These are phyloP conservation scores for Cutaneotrichosporon cavernicola DNA, from an alignment of 1,284 basidiomycete genomes.

Conservation along the genomic window DNA sequence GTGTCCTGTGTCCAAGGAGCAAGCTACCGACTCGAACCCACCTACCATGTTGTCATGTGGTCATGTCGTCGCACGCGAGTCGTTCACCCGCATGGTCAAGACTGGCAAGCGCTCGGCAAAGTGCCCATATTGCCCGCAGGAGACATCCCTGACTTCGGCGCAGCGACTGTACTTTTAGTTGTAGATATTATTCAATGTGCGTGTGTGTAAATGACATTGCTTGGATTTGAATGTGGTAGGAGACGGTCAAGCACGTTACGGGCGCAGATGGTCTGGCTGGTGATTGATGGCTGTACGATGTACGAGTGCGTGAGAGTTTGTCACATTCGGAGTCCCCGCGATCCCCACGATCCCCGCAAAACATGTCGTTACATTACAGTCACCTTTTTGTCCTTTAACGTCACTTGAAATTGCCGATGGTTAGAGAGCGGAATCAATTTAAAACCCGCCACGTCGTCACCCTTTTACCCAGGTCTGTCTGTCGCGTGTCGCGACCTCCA, in stretches of 20 bases:
- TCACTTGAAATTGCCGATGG: not conserved
- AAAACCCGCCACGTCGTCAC: too few species aligned
- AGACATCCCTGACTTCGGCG: conserved; percentile 42
- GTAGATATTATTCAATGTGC: not conserved
- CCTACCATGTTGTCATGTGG: conserved; percentile 98
- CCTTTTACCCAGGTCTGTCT: too few species aligned
- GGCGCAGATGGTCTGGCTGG: too few species aligned
- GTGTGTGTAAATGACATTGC: conserved; percentile 4
- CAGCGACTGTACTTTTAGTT: conserved; percentile 49
- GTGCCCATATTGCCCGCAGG: conserved; percentile 53
- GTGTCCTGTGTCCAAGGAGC: conserved; percentile 97
- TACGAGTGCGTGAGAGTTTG: too few species aligned
- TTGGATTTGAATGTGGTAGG: not conserved
- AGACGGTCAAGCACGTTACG: not conserved
- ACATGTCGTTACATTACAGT: too few species aligned
- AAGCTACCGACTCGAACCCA: conserved; percentile 86
- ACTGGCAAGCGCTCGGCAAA: conserved; percentile 46
- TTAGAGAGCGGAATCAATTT: too few species aligned
- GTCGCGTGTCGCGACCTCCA: too few species aligned
- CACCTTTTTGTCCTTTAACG: too few species aligned
- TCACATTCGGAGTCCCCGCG: too few species aligned
- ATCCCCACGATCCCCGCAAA: too few species aligned
- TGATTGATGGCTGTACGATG: too few species aligned
- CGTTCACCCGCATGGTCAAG: conserved; percentile 79
- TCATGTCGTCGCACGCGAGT: conserved; percentile 88